phyloP scores from a whole-genome alignment of 176 grass and related monocot genomes.

The maize (Zea mays) region Zm-B73-REFERENCE-NAM-5.0 NC_050104.1:91727501-91728000 shows the following conservation, averaged over 20 bases:
- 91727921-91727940: conserved; percentile 92
- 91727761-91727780: conserved; percentile 92
- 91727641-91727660: not conserved
- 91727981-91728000: conserved; percentile 87
- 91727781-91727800: conserved; percentile 88
- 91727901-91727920: conserved; percentile 35
- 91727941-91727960: conserved; percentile 85
- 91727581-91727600: conserved; percentile 58
- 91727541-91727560: conserved; percentile 93
- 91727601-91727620: conserved; percentile 29
- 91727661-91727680: not conserved
- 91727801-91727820: conserved; percentile 94
- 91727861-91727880: conserved; percentile 39
- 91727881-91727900: conserved; percentile 32
- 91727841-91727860: conserved; percentile 39
- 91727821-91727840: conserved; percentile 59
- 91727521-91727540: conserved; percentile 80
- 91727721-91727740: conserved; percentile 85
- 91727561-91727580: conserved; percentile 87
- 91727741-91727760: conserved; percentile 82
- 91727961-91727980: conserved; percentile 88
- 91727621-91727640: not conserved
- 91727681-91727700: conserved; percentile 56
- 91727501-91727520: conserved; percentile 87
- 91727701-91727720: conserved; percentile 94